Evolutionary conservation across 805 yeast genomes (phyloP).

Genomic region (Candida ortonii): DNA sequence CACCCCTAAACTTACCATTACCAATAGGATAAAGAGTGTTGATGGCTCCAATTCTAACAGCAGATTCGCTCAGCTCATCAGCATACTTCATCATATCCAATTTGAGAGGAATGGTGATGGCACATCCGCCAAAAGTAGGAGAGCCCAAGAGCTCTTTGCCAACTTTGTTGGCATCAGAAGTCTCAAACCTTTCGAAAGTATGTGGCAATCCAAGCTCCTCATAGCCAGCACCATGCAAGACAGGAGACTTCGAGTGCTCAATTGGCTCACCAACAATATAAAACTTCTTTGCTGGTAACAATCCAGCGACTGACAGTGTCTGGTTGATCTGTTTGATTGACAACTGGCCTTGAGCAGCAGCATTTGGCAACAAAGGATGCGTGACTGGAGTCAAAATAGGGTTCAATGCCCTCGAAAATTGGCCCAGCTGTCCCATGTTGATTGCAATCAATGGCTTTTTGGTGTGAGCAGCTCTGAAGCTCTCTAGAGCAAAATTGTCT

Average conservation of each 20-base stretch:
- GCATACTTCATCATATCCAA: slow-evolving; percentile 70
- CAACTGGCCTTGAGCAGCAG: slow-evolving; percentile 82
- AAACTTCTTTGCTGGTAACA: slow-evolving; percentile 53
- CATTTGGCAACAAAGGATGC: slow-evolving; percentile 58
- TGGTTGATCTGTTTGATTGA: slow-evolving; percentile 63
- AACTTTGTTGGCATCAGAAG: slow-evolving; percentile 59
- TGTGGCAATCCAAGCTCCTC: slow-evolving; percentile 75
- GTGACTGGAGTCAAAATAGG: slow-evolving; percentile 80
- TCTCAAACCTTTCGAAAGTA: slow-evolving; percentile 62
- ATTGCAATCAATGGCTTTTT: slow-evolving; percentile 72
- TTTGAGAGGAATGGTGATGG: slow-evolving; percentile 92
- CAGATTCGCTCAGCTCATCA: slow-evolving; percentile 69
- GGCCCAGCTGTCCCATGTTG: slow-evolving; percentile 77
- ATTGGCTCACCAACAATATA: slow-evolving; percentile 82
- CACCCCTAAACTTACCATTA: slow-evolving; percentile 58
- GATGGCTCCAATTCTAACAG: slow-evolving; percentile 84
- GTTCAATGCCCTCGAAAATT: slow-evolving; percentile 76
- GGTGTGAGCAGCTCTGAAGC: slow-evolving; percentile 57
- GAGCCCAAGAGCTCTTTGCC: slow-evolving; percentile 45
- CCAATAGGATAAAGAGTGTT: slow-evolving; percentile 74
- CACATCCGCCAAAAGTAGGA: slow-evolving; percentile 81
- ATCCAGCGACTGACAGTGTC: slow-evolving; percentile 58
- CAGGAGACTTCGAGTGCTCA: slow-evolving; percentile 85
- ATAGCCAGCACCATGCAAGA: slow-evolving; percentile 79
- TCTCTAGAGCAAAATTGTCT: slow-evolving; percentile 72